Evolutionary conservation across 1,284 basidiomycete species (phyloP), one percentile per base, ranked within the genome.

Genomic region (Xerocomus nothofagi): DNA sequence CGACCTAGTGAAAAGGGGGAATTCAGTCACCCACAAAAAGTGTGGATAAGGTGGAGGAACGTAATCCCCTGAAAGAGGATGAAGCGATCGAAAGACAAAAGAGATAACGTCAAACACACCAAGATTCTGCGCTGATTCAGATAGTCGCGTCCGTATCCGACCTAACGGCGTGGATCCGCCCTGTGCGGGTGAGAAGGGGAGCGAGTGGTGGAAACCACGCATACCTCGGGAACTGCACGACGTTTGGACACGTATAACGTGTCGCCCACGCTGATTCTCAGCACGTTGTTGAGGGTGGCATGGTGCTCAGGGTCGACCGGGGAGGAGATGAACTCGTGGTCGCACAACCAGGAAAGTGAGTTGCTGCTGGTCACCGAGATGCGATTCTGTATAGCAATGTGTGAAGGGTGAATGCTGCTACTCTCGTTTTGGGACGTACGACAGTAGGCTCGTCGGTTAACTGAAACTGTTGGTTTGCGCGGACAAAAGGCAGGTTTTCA

Each of bases 1-100:
- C 23, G 87, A 84, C 34, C 78, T 82, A 6, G 93, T 96, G 73
- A 97, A 97, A 27, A 98, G 78, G 15, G 95, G 95, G 68, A 98
- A 98, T 69, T 97, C 93, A 4, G 93, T 97, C 51, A 98, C 81
- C 94, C 94, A 98, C 15, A 93, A 75, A 69, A 98, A 94, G 65
- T 89, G 83, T n/a, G 91, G 91, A 18, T 71, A 67, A 23, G 73
- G 54, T 3, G 83, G 72, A 6, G 86, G 76, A 7, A 65, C 67
- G 54, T 81, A 75, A 36, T 78, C 73, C 29, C 80, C 87, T 87
- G 58, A 34, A 54, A 51, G 40, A 42, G 43, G 34, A 38, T 59
- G 34, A 59, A 21, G 51, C 41, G 20, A 47, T 29, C 29, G 37
- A 40, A 23, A 36, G 14, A 27, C 37, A 20, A 38, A 15, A 38